Percentiles rank a stretch among this genome's conserved stretches.
Conservation (phyloP, 345 rosid species). For the Nasturtium officinale region DNA sequence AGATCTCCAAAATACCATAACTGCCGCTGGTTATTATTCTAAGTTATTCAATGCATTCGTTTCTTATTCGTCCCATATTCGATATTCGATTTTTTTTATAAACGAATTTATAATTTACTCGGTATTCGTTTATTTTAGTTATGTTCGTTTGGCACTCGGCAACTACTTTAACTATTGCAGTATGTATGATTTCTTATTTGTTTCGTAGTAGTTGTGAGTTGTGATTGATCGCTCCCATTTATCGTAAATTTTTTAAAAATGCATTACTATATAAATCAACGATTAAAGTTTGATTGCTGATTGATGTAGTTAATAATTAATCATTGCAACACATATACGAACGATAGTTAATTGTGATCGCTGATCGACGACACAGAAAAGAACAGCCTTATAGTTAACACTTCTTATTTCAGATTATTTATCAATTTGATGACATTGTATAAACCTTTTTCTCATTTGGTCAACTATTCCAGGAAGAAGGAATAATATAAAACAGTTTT, state of each 20-base stretch:
- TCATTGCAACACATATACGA: neutral
- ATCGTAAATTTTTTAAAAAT: neutral
- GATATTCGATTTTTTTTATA: neutral
- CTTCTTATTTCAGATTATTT: neutral
- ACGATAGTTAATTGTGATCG: neutral
- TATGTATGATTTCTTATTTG: neutral
- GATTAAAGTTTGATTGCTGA: neutral
- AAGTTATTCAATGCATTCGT: conserved; percentile 11
- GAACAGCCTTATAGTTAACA: neutral
- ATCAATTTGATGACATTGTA: neutral
- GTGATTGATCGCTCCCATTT: neutral
- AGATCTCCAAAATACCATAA: conserved; percentile 34
- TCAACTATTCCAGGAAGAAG: neutral
- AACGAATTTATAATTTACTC: neutral
- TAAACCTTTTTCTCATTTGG: neutral
- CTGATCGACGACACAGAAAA: neutral
- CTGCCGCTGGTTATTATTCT: conserved; percentile 42
- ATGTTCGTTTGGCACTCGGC: neutral
- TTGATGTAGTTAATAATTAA: neutral
- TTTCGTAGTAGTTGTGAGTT: neutral
- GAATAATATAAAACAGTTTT: neutral
- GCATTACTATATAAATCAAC: neutral
- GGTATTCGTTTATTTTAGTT: neutral
- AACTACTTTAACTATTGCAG: neutral
- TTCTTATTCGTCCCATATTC: neutral